Percentiles rank a stretch among this genome's conserved stretches.
These are phyloP conservation scores for Helicostylum pulchrum DNA, from an alignment of 192 early-diverging fungal genomes.

Conservation along the genomic window DNA sequence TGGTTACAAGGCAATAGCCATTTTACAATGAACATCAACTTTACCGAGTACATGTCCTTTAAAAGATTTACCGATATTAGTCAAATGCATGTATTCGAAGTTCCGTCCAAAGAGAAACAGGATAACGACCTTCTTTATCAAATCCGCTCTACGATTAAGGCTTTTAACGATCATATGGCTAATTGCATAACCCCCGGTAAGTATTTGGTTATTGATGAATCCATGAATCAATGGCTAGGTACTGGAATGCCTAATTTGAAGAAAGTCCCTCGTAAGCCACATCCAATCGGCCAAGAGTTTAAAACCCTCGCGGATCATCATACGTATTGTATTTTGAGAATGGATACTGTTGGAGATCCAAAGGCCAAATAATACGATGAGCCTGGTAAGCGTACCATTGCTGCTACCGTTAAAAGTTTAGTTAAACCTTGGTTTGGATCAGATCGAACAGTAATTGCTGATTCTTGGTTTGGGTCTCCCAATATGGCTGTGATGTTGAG, in stretches of 20 bases:
- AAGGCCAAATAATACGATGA: neutral
- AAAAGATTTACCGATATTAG: neutral
- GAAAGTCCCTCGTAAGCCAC: neutral
- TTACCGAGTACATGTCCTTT: neutral
- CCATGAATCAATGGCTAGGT: neutral
- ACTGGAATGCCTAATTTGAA: neutral
- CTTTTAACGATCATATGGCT: neutral
- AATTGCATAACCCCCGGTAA: neutral
- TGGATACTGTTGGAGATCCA: conserved; percentile 1
- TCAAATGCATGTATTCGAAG: neutral
- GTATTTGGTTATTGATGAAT: neutral
- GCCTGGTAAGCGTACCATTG: neutral
- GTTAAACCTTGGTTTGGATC: conserved; percentile 4
- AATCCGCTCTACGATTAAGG: neutral
- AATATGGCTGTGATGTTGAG: neutral
- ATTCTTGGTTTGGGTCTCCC: conserved; percentile 1
- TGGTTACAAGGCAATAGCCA: neutral
- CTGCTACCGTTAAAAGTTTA: conserved; percentile 1
- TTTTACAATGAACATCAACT: neutral
- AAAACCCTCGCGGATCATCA: neutral
- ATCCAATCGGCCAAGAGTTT: neutral
- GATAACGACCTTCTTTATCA: neutral
- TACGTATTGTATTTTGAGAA: neutral
- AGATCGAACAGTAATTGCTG: neutral
- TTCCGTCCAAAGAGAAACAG: neutral